Percentiles rank a stretch among this genome's conserved stretches.
phyloP scores from a whole-genome alignment of 192 early-diverging fungal genomes.

The Backusella tuberculispora region DNA sequence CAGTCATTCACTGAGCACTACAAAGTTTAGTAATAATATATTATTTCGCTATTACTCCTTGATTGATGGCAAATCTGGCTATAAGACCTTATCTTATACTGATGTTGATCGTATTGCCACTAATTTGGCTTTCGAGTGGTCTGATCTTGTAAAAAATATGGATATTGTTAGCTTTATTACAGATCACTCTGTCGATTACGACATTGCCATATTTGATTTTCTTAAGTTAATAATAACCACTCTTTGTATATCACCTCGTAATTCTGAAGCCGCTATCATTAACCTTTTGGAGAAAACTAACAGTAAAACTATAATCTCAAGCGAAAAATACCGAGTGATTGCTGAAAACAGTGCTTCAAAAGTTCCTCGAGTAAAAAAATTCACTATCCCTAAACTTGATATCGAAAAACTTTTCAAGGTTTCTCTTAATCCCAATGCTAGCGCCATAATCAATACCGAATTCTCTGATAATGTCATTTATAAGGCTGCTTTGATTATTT shows the following conservation, averaged over 20 bases:
- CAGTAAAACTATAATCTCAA: neutral
- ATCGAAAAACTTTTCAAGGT: neutral
- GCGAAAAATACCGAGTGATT: neutral
- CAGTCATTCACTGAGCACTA: neutral
- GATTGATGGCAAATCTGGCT: neutral
- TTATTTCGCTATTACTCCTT: neutral
- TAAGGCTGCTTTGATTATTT: neutral
- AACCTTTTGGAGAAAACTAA: neutral
- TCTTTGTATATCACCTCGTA: neutral
- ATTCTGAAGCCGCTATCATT: neutral
- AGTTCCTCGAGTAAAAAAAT: neutral
- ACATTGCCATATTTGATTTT: neutral
- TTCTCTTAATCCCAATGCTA: neutral
- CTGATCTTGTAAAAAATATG: neutral
- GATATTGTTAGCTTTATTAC: neutral
- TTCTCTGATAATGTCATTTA: neutral
- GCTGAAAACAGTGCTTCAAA: neutral
- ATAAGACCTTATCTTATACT: neutral
- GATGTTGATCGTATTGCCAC: neutral
- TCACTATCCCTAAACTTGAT: neutral
- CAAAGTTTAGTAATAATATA: neutral
- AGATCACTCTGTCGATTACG: slow-evolving; percentile 1
- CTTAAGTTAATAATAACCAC: neutral
- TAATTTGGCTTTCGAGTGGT: neutral
- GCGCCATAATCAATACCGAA: neutral